Evolutionary conservation across 2,329 filamentous ascomycete species (phyloP).

Genomic region (Penicillium concentricum): DNA sequence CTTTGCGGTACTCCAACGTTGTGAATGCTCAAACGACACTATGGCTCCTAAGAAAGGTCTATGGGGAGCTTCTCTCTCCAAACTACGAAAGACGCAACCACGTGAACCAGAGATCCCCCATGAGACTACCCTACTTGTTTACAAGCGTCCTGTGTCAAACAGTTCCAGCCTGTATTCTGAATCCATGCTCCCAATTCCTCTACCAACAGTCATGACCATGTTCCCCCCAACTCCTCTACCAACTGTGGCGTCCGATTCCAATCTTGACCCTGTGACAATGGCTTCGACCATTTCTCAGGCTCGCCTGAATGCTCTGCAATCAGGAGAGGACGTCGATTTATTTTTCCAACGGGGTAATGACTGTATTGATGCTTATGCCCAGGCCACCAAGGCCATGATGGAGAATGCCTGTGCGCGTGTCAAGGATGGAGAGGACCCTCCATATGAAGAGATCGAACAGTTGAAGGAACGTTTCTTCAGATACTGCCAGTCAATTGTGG

Average conservation of each 20-base stretch:
- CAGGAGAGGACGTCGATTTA: not conserved
- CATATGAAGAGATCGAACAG: slow-evolving; percentile 1
- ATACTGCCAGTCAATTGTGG: slow-evolving; percentile 12
- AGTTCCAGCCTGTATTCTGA: not conserved
- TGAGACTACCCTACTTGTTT: not conserved
- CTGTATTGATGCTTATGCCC: slow-evolving; percentile 3
- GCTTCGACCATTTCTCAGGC: not conserved
- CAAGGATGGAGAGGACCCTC: not conserved
- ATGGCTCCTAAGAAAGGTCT: not conserved
- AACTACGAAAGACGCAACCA: not conserved
- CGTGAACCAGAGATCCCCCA: not conserved
- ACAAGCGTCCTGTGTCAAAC: not conserved
- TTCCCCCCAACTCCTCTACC: slow-evolving; percentile 4
- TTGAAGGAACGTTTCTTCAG: slow-evolving; percentile 22
- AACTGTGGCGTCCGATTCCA: slow-evolving; percentile 8
- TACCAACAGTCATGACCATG: not conserved
- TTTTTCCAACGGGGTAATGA: not conserved
- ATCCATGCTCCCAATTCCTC: not conserved
- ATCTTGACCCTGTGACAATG: not conserved
- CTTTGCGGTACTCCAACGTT: too few species aligned
- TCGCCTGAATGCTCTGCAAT: not conserved
- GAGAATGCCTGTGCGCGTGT: not conserved
- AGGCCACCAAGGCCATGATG: slow-evolving; percentile 4
- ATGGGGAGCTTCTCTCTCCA: not conserved
- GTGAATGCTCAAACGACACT: too few species aligned